Percentiles rank a stretch among this genome's conserved stretches.
These are phyloP conservation scores for Neurospora pannonica DNA, from an alignment of 495 filamentous ascomycete genomes.

Conservation along the genomic window DNA sequence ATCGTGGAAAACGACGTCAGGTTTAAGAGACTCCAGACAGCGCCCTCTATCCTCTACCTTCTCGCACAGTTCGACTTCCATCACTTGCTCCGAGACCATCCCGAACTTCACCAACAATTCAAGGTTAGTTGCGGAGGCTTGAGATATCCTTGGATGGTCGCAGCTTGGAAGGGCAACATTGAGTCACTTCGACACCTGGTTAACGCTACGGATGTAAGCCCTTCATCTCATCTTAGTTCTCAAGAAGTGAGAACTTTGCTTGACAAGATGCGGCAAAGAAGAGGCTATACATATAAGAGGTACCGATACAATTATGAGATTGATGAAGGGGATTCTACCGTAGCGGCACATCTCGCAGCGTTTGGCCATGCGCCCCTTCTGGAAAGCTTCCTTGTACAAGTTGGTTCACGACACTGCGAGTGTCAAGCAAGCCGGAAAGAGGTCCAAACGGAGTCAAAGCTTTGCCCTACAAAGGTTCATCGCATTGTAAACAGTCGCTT, in stretches of 20 bases:
- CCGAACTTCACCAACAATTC: not conserved
- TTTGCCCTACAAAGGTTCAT: not conserved
- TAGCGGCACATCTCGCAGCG: not conserved
- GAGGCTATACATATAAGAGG: no score
- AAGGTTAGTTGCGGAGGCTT: not conserved
- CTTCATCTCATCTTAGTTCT: not conserved
- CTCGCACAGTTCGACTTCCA: not conserved
- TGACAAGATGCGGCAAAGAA: no score
- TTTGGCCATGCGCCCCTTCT: not conserved
- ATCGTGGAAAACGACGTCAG: not conserved
- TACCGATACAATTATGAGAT: no score
- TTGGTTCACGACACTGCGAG: not conserved
- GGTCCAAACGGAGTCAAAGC: not conserved
- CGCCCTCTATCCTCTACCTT: not conserved
- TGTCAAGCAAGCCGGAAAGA: not conserved
- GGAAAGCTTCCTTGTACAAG: not conserved
- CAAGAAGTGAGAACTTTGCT: not conserved
- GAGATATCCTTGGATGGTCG: not conserved
- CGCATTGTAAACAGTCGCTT: not conserved
- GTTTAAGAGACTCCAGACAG: not conserved
- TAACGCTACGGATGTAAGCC: not conserved
- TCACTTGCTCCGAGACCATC: not conserved
- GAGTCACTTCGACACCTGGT: not conserved
- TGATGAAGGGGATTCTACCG: not conserved
- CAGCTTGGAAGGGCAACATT: accelerated